A percentile compares a stretch with the other conserved stretches of the same genome.
Conservation (phyloP, 2,329 filamentous ascomycete species). For the Cladophialophora immunda region DNA sequence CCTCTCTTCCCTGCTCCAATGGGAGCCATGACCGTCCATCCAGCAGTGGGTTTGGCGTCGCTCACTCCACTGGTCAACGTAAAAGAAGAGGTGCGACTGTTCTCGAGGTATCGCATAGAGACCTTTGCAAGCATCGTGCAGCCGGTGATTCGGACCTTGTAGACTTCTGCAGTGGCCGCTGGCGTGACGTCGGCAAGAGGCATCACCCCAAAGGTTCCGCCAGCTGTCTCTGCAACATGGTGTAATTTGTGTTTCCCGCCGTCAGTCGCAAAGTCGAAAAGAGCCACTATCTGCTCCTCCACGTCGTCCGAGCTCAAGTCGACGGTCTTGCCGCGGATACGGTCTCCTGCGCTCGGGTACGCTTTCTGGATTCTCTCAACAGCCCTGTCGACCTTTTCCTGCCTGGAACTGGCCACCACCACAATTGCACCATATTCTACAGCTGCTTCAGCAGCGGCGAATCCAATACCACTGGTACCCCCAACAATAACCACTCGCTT, state of each 20-base stretch:
- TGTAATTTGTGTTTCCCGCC: slow-evolving; percentile 50
- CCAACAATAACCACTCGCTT: slow-evolving; percentile 61
- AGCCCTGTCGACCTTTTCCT: slow-evolving; percentile 50
- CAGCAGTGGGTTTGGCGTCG: slow-evolving; percentile 46
- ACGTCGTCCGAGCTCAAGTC: slow-evolving; percentile 55
- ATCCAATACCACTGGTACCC: slow-evolving; percentile 63
- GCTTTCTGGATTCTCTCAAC: slow-evolving; percentile 50
- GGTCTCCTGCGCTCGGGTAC: slow-evolving; percentile 50
- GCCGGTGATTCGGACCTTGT: slow-evolving; percentile 48
- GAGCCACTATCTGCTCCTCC: slow-evolving; percentile 53
- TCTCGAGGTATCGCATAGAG: slow-evolving; percentile 47
- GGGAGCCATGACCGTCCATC: slow-evolving; percentile 45
- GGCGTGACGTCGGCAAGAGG: slow-evolving; percentile 44
- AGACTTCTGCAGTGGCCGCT: slow-evolving; percentile 37
- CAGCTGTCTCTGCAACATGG: slow-evolving; percentile 63
- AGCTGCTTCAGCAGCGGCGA: slow-evolving; percentile 59
- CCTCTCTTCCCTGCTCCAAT: slow-evolving; percentile 45
- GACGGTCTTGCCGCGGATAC: slow-evolving; percentile 52
- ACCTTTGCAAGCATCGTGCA: slow-evolving; percentile 53
- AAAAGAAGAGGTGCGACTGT: slow-evolving; percentile 45
- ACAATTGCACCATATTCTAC: slow-evolving; percentile 60
- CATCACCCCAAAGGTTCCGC: slow-evolving; percentile 44
- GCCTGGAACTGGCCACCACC: slow-evolving; percentile 56
- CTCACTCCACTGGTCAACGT: slow-evolving; percentile 53
- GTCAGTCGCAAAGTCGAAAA: slow-evolving; percentile 52